Evolutionary conservation across 352 stramenopile genomes (phyloP), one percentile per base, ranked within the genome.

Genomic region (Pythium rishiriense): DNA sequence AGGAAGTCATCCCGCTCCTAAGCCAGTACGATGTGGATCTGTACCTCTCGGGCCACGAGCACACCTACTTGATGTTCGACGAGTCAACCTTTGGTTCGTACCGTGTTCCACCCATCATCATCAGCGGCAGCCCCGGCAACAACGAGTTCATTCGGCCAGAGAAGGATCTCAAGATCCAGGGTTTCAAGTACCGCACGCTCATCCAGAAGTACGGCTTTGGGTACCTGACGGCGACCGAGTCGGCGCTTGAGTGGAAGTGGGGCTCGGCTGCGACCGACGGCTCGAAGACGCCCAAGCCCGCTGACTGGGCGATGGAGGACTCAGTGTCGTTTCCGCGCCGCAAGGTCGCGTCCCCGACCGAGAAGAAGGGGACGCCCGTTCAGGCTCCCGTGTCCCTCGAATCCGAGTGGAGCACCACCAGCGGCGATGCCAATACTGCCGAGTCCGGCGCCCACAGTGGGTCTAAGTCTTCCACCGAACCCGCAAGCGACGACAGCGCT

Each of bases 131-230:
- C 41, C 56, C 80, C 0, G 84, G 84, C 51, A 93, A 93, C 72
- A 91, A 91, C 59, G 83, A 93, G 65, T 93, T 74, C 54, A 85
- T 91, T 51, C 78, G 81, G 1, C 54, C 74, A 6, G 59, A 82
- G 39, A 47, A 62, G 1, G 58, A 85, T 8, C 71, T 93, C n/a
- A 58, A 68, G 33, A 80, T 90, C 25, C 65, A 75, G n/a, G 79
- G 69, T 7, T 90, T 88, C 45, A 75, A 62, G 43, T 75, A 78
- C 72, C 81, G 79, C 58, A 88, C 73, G 11, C 58, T 88, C 29
- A 89, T 91, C 42, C 73, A 76, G 1, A 87, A 91, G 64, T 93
- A 93, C 62, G 84, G 84, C 11, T 93, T 78, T 58, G 84, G 84
- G 8, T 91, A 86, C 49, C 47, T 93, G 55, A 91, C 74, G 1